phyloP scores from a whole-genome alignment of 257 asterid species.

The Nicotiana knightiana region DNA sequence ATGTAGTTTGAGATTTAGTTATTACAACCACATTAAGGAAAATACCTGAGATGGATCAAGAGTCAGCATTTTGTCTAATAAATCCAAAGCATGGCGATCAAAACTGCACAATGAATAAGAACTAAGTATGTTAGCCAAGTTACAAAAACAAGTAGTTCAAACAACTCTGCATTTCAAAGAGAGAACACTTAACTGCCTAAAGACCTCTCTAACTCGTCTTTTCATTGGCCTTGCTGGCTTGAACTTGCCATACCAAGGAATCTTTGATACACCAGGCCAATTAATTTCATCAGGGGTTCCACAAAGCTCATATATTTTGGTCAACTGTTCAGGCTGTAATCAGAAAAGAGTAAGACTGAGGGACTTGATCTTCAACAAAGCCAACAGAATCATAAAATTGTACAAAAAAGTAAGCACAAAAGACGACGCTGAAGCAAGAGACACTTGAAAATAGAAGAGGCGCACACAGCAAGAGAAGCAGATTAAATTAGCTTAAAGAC shows the following conservation, averaged over 20 bases:
- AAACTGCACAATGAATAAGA: slow-evolving; percentile 44
- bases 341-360: background rate
- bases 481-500: background rate
- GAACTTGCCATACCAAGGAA: slow-evolving; percentile 91
- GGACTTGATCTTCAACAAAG: slow-evolving; percentile 1
- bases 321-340: slow-evolving; percentile 86
- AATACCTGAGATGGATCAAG: slow-evolving; percentile 97
- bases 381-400: background rate
- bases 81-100: slow-evolving; percentile 82
- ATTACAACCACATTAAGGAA: background rate
- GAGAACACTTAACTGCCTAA: slow-evolving; percentile 64
- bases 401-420: background rate
- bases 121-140: background rate
- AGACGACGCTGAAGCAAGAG: background rate
- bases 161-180: slow-evolving; percentile 4
- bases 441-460: background rate
- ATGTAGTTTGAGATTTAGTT: background rate
- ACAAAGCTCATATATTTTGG: slow-evolving; percentile 91
- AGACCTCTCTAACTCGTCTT: slow-evolving; percentile 79
- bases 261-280: slow-evolving; percentile 99
- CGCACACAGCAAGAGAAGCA: background rate
- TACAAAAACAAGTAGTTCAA: background rate
- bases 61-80: slow-evolving; percentile 85
- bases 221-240: slow-evolving; percentile 82
- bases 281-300: slow-evolving; percentile 91